Base-by-base conservation (phyloP, 352 stramenopile species). In the Pythium myriotylum region DNA sequence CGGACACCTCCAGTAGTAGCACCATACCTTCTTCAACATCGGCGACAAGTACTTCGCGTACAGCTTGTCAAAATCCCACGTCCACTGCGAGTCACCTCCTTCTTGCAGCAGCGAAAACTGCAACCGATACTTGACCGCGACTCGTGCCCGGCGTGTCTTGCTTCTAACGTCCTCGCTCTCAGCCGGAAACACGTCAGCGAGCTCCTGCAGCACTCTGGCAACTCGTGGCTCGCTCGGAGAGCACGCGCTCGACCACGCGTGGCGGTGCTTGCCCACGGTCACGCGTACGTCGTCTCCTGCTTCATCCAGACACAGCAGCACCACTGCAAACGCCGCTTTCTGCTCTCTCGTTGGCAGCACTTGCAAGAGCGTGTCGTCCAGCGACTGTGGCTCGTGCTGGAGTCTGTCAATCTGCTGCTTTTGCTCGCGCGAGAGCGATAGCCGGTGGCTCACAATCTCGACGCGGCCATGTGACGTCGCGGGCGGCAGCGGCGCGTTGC, bases 31-130 rank as follows among this genome's bases (percentile, higher is more conserved):
- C n/a, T 68, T 47, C 22, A 89, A 59, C 46, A 88, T 73, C 17
- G 55, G 68, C 20, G 61, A 53, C 13, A 88, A 35, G 67, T 83
- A 88, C 42, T 48, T 53, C 19, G 70, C 67, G 40, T 81, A 72
- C 2, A 89, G 42, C 12, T 54, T 58, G 20, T 63, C 46, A 6
- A 86, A 70, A 46, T 79, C 56, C 72, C 84, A 86, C 0, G 57
- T 69, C 83, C 81, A 91, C 14, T 35, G 9, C 1, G 66, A 62
- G 23, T 64, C 47, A 14, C 72, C 73, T 16, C 73, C 64, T 46
- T 90, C 82, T 24, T 90, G 89, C 3, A 94, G 59, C 27, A 94
- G 54, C 6, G 79, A 75, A 53, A 92, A 90, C 49, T 86, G 74
- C 23, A 91, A 59, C 40, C 82, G 82, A 53, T 92, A 94, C 35